Conservation (phyloP, 306 rosid species). For the Pyrus betulifolia region DNA sequence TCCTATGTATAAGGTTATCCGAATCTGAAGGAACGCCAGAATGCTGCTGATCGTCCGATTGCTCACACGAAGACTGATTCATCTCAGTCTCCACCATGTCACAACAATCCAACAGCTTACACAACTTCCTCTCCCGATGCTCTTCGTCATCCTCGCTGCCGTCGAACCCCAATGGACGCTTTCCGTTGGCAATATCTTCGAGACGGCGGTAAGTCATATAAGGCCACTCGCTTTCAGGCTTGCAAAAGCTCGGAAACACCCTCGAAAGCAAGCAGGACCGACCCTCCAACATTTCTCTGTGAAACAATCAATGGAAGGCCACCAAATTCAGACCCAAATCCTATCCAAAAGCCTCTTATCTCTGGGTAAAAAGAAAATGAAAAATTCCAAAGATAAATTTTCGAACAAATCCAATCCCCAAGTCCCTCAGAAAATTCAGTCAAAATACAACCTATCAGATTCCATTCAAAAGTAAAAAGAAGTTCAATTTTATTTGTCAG, state of each 20-base stretch:
- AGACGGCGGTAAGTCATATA: conserved; percentile 47
- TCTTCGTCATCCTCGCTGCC: conserved; percentile 31
- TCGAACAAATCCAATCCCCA: conserved; percentile 19
- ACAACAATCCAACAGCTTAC: conserved; percentile 33
- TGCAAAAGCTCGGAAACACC: conserved; percentile 66
- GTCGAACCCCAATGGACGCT: conserved; percentile 45
- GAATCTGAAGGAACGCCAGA: conserved; percentile 53
- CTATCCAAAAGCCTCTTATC: conserved; percentile 26
- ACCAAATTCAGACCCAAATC: conserved; percentile 16
- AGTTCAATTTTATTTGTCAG: not conserved
- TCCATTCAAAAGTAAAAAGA: conserved; percentile 13
- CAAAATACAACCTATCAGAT: conserved; percentile 37
- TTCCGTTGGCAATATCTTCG: conserved; percentile 43
- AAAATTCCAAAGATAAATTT: conserved; percentile 13
- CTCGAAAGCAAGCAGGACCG: conserved; percentile 57
- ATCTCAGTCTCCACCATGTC: conserved; percentile 17
- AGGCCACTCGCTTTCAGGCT: conserved; percentile 56
- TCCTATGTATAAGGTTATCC: conserved; percentile 38
- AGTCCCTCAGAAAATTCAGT: conserved; percentile 28
- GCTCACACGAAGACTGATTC: conserved; percentile 24
- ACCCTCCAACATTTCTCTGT: conserved; percentile 80
- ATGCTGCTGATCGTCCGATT: conserved; percentile 22
- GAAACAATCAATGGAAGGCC: conserved; percentile 11
- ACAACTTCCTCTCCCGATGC: conserved; percentile 36
- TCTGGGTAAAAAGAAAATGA: conserved; percentile 3